Evolutionary conservation across 2,329 filamentous ascomycete species (phyloP).

Genomic region (Endothia cerciana): DNA sequence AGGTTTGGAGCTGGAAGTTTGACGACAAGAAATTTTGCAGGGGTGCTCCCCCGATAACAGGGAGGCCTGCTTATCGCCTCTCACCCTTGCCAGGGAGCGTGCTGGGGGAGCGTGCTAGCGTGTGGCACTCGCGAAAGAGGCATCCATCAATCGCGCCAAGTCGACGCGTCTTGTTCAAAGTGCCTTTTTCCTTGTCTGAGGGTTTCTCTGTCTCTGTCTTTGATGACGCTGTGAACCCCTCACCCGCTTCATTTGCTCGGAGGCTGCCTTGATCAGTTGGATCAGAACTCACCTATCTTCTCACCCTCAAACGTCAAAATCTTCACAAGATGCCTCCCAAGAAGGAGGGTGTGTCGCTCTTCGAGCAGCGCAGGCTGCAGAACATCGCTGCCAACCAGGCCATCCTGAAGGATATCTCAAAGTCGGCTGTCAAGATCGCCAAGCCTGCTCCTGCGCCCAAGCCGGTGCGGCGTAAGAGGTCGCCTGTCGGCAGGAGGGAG

Average conservation of each 20-base stretch:
- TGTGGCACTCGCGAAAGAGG: conserved; percentile 25
- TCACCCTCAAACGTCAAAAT: background rate
- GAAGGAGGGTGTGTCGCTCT: conserved; percentile 60
- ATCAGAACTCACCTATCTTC: background rate
- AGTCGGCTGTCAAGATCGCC: conserved; percentile 67
- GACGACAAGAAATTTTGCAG: conserved; percentile 18
- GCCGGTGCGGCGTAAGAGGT: conserved; percentile 42
- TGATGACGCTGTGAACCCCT: background rate
- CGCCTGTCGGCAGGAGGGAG: conserved; percentile 43
- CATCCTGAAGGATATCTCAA: conserved; percentile 75
- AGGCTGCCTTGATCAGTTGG: background rate
- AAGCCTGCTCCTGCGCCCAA: conserved; percentile 14
- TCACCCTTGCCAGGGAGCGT: conserved; percentile 9
- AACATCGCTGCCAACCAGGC: conserved; percentile 88
- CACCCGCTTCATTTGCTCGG: conserved; percentile 5
- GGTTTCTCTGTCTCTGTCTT: background rate
- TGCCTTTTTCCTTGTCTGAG: conserved; percentile 14
- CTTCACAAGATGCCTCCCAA: conserved; percentile 48
- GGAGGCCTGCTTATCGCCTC: conserved; percentile 7
- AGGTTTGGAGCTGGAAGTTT: background rate
- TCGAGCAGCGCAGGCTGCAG: conserved; percentile 81
- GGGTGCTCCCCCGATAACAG: conserved; percentile 16
- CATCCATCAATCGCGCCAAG: conserved; percentile 8
- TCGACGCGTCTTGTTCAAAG: conserved; percentile 27
- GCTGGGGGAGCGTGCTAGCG: conserved; percentile 27